Conservation (phyloP, 192 early-diverging fungal genomes). For the Podochytrium sp. region DNA sequence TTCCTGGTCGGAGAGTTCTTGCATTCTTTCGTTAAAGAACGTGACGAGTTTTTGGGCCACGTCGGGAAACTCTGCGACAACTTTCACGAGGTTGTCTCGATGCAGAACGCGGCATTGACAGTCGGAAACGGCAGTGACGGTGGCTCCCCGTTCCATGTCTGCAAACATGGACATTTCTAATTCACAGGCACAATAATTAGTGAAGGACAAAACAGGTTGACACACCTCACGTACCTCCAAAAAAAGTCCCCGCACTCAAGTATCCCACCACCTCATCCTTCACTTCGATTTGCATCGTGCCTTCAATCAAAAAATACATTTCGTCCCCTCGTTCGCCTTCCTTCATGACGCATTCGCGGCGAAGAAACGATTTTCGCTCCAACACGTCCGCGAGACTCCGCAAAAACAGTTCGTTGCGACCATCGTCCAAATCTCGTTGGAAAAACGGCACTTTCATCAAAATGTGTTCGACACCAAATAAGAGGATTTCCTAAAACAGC, state of each 20-base stretch:
- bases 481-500: conserved; percentile 9
- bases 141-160: not conserved
- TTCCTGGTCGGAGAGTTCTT: too few species aligned
- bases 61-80: conserved; percentile 3
- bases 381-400: not conserved
- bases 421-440: conserved; percentile 2
- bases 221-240: conserved; percentile 11
- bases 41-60: not conserved
- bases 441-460: conserved; percentile 15
- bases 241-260: not conserved
- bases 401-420: conserved; percentile 6
- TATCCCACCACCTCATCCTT: not conserved
- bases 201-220: too few species aligned
- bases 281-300: not conserved
- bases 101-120: conserved; percentile 7
- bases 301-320: conserved; percentile 22
- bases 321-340: conserved; percentile 4
- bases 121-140: not conserved
- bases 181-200: too few species aligned
- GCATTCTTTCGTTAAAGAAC: not conserved
- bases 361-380: conserved; percentile 4
- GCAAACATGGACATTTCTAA: conserved; percentile 15
- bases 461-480: conserved; percentile 14
- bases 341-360: conserved; percentile 1
- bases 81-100: not conserved